phyloP scores from a whole-genome alignment of 345 rosid species.

The Citrus australasica region DNA sequence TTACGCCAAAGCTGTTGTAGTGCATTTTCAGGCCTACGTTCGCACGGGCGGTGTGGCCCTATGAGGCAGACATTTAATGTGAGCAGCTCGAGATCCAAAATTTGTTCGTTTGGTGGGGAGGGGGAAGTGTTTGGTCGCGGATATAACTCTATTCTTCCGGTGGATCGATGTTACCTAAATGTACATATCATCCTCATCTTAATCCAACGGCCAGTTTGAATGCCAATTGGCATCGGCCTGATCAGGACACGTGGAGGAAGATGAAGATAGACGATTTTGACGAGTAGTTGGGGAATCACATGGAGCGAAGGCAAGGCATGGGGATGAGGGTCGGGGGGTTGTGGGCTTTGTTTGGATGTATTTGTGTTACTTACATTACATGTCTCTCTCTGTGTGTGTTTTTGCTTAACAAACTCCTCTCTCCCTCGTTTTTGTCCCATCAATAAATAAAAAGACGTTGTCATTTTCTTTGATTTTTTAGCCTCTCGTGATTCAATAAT shows the following conservation, averaged over 20 bases:
- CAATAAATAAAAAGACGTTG: too few relatives aligned
- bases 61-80: conserved; percentile 19
- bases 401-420: too few relatives aligned
- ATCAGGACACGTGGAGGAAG: neutral
- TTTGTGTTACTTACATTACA: neutral
- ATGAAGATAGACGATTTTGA: neutral
- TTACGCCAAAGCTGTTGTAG: conserved; percentile 18
- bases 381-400: too few relatives aligned
- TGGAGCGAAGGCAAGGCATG: neutral
- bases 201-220: neutral
- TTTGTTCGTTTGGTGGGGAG: neutral
- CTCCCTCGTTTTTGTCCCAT: too few relatives aligned
- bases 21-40: conserved; percentile 4
- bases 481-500: too few relatives aligned
- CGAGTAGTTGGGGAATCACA: conserved; percentile 11
- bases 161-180: too few relatives aligned
- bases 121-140: conserved; percentile 16
- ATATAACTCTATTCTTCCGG: neutral
- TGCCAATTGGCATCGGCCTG: neutral
- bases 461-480: too few relatives aligned
- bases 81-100: conserved; percentile 35
- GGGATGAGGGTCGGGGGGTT: conserved; percentile 2
- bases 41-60: neutral
- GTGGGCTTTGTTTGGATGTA: conserved; percentile 15
- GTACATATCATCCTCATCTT: neutral